These are phyloP conservation scores for Acorus calamus DNA, from an alignment of 106 monocot genomes.

Conservation along the genomic window DNA sequence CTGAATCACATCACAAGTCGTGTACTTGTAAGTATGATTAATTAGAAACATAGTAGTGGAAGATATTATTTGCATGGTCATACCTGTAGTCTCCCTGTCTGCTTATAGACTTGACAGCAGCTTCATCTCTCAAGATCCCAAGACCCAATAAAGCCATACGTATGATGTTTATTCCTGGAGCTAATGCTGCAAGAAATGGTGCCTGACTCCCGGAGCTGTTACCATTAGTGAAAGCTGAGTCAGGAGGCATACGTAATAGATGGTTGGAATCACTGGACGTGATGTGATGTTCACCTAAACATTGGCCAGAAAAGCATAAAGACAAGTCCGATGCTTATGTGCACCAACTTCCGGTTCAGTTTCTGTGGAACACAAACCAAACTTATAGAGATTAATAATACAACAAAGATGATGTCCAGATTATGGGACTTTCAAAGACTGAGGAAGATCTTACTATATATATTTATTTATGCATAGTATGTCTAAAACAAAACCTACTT, in stretches of 20 bases:
- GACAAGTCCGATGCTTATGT: constrained; percentile 39
- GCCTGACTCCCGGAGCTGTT: constrained; percentile 54
- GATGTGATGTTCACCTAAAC: constrained; percentile 72
- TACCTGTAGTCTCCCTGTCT: constrained; percentile 80
- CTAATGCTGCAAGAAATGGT: constrained; percentile 74
- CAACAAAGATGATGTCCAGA: no score
- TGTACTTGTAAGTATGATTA: no score
- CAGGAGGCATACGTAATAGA: no score
- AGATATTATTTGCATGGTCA: not conserved
- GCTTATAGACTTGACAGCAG: constrained; percentile 81
- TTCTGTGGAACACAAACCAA: no score
- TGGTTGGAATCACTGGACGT: no score
- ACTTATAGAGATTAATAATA: no score
- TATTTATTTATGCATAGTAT: no score
- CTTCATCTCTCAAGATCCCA: constrained; percentile 77
- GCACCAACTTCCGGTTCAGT: constrained; percentile 45
- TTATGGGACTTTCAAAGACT: no score
- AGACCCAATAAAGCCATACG: constrained; percentile 69
- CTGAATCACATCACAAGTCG: constrained; percentile 36
- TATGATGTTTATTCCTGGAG: constrained; percentile 61
- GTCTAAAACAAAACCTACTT: no score
- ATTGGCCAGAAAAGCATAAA: constrained; percentile 70
- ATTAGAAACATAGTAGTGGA: no score
- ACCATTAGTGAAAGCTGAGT: constrained; percentile 4
- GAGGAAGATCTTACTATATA: no score